Percentiles rank a stretch among this genome's conserved stretches.
These are phyloP conservation scores for Neofusicoccum kwambonambiense DNA, from an alignment of 2,329 filamentous ascomycete genomes.

Conservation along the genomic window DNA sequence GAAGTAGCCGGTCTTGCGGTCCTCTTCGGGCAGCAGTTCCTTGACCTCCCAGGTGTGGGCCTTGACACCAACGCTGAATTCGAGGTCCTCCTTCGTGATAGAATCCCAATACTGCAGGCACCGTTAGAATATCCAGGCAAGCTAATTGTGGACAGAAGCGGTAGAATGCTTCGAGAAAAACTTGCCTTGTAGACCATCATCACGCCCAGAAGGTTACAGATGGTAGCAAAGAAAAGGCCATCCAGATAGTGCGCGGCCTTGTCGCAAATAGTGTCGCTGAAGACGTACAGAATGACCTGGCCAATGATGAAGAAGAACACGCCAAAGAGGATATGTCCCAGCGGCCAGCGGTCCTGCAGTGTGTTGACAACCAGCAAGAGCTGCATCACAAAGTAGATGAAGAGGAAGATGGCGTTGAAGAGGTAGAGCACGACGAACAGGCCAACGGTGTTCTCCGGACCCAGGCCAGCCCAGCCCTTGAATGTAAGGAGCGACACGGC, in stretches of 20 bases:
- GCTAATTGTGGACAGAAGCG: neutral
- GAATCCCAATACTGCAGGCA: constrained; percentile 87
- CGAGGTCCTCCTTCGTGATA: constrained; percentile 95
- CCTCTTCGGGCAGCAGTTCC: constrained; percentile 75
- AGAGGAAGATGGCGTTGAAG: constrained; percentile 80
- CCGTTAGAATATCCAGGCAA: constrained; percentile 14
- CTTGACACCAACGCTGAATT: constrained; percentile 94
- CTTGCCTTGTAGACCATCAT: constrained; percentile 99
- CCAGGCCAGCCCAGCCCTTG: constrained; percentile 83
- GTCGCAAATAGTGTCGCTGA: constrained; percentile 81
- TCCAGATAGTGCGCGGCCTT: constrained; percentile 89
- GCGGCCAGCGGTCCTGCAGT: constrained; percentile 89
- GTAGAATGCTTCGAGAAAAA: constrained; percentile 14
- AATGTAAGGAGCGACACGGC: constrained; percentile 89
- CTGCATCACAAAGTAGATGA: constrained; percentile 85
- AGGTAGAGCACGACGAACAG: constrained; percentile 91
- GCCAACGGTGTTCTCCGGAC: constrained; percentile 80
- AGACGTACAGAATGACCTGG: constrained; percentile 88
- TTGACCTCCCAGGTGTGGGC: constrained; percentile 99
- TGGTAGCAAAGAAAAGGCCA: constrained; percentile 88
- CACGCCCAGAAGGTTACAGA: constrained; percentile 88
- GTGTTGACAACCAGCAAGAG: constrained; percentile 85
- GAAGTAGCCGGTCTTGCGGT: constrained; percentile 73
- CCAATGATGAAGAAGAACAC: constrained; percentile 88
- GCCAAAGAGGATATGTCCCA: constrained; percentile 88